A percentile compares a stretch with the other conserved stretches of the same genome.
Evolutionary conservation across 257 asterid species (phyloP).

Genomic region (Nicotiana sylvestris): DNA sequence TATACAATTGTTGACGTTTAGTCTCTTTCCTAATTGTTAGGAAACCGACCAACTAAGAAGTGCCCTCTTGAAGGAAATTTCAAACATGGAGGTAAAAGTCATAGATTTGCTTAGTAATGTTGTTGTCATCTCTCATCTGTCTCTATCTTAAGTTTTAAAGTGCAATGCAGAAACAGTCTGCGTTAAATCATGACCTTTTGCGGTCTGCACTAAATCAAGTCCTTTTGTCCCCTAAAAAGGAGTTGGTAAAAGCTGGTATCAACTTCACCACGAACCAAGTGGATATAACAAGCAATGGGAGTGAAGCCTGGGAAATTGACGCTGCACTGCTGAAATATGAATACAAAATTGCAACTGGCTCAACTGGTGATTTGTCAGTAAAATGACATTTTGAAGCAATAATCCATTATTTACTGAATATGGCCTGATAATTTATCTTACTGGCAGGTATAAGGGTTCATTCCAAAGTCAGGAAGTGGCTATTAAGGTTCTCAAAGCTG

Average conservation of each 20-base stretch:
- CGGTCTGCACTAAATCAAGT: slow-evolving; percentile 32
- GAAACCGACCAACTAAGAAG: slow-evolving; percentile 54
- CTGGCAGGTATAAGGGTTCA: slow-evolving; percentile 68
- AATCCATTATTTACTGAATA: background rate
- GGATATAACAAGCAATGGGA: slow-evolving; percentile 45
- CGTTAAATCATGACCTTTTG: slow-evolving; percentile 24
- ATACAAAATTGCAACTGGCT: slow-evolving; percentile 55
- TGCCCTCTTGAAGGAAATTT: slow-evolving; percentile 51
- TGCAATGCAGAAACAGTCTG: slow-evolving; percentile 37
- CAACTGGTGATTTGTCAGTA: slow-evolving; percentile 78
- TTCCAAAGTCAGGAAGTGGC: slow-evolving; percentile 78
- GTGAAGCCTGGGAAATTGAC: slow-evolving; percentile 86
- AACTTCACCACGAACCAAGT: slow-evolving; percentile 29
- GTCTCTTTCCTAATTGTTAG: slow-evolving; percentile 31
- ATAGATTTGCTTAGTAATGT: background rate
- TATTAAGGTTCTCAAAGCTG: slow-evolving; percentile 62
- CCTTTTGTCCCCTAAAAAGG: slow-evolving; percentile 22
- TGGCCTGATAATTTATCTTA: background rate
- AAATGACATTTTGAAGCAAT: background rate
- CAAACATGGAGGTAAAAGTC: slow-evolving; percentile 59
- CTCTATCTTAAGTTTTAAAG: slow-evolving; percentile 1
- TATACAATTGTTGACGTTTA: background rate
- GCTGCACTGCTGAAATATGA: slow-evolving; percentile 50
- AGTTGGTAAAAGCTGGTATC: slow-evolving; percentile 26
- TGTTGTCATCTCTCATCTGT: background rate